phyloP scores from a whole-genome alignment of 495 filamentous ascomycete genomes.

The Neurospora africana region DNA sequence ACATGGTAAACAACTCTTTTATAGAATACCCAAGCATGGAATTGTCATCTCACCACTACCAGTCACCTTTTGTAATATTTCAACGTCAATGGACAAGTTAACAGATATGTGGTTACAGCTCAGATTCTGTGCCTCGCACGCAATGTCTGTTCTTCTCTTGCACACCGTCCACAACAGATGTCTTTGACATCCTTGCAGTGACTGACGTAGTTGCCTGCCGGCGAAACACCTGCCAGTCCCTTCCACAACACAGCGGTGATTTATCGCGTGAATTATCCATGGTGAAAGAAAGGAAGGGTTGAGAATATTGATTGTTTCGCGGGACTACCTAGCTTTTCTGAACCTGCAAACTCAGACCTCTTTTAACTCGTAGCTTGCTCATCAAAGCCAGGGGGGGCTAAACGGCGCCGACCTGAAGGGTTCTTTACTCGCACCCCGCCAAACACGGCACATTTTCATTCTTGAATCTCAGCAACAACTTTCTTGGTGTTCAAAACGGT shows the following conservation, averaged over 20 bases:
- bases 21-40: background rate
- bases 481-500: background rate
- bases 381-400: background rate
- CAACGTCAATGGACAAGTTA: background rate
- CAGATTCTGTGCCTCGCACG: background rate
- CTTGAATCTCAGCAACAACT: background rate
- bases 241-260: background rate
- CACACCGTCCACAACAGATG: background rate
- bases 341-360: background rate
- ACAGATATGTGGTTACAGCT: background rate
- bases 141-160: background rate
- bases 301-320: background rate
- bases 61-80: background rate
- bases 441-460: background rate
- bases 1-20: background rate
- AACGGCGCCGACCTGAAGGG: background rate
- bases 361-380: background rate
- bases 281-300: background rate
- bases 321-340: background rate
- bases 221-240: background rate
- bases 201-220: constrained; percentile 16
- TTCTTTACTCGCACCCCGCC: background rate
- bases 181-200: constrained; percentile 6
- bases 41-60: background rate
- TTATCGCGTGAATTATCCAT: background rate